These are phyloP conservation scores for Diaporthe citriasiana DNA, from an alignment of 2,329 filamentous ascomycete genomes.

Conservation along the genomic window DNA sequence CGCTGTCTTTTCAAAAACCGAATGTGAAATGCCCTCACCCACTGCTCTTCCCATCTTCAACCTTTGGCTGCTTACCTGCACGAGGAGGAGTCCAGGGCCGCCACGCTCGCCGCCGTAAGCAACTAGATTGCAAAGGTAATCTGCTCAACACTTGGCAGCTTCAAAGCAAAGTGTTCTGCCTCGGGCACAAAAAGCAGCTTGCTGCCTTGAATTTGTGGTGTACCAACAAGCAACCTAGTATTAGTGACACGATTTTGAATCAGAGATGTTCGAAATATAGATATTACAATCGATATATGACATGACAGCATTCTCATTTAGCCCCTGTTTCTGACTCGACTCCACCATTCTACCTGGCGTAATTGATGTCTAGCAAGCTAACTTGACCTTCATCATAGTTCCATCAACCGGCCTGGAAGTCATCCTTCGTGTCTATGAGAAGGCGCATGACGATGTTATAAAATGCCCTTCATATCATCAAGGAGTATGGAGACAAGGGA, in stretches of 20 bases:
- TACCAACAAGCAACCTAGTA: too few relatives aligned
- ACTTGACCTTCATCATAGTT: slow-evolving; percentile 47
- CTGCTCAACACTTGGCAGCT: neutral
- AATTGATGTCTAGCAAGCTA: slow-evolving; percentile 33
- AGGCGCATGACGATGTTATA: neutral
- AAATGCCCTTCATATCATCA: too few relatives aligned
- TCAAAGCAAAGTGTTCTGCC: too few relatives aligned
- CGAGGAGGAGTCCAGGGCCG: neutral
- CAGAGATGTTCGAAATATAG: neutral
- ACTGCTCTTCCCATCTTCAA: neutral
- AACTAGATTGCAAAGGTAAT: neutral
- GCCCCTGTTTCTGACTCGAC: too few relatives aligned
- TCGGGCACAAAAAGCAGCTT: too few relatives aligned
- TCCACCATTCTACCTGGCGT: neutral
- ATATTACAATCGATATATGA: neutral
- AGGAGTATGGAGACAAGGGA: too few relatives aligned
- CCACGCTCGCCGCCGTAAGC: neutral
- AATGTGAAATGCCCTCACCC: neutral
- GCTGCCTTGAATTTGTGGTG: neutral
- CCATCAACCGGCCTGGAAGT: slow-evolving; percentile 48
- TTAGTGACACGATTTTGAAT: neutral
- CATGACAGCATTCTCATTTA: too few relatives aligned
- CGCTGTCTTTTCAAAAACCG: fast-evolving
- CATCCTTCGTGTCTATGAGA: slow-evolving; percentile 4
- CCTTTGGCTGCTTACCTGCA: neutral